A percentile compares a stretch with the other conserved stretches of the same genome.
Conservation (phyloP, 305 asterid genomes). For the Solanum chacoense region DNA sequence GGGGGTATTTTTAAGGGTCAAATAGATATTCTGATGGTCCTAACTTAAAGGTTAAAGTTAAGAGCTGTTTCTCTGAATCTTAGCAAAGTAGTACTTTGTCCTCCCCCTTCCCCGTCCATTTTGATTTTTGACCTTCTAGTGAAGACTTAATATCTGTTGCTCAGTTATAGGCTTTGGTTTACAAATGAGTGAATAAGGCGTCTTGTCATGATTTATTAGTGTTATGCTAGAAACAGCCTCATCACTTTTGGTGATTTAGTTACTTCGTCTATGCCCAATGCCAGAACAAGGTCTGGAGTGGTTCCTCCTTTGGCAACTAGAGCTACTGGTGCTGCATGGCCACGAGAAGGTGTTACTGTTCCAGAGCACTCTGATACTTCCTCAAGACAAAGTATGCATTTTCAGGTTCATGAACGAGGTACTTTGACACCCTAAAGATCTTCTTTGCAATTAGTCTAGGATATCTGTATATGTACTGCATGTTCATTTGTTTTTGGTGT, state of each 20-base stretch:
- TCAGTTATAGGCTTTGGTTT: neutral
- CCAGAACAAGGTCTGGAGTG: slow-evolving; percentile 50
- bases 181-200: neutral
- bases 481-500: slow-evolving; percentile 2
- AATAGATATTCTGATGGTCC: neutral
- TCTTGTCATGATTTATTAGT: neutral
- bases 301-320: slow-evolving; percentile 53
- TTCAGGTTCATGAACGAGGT: slow-evolving; percentile 42
- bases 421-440: slow-evolving; percentile 5
- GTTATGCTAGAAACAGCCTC: neutral
- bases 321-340: slow-evolving; percentile 85
- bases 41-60: neutral
- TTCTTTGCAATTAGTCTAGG: neutral
- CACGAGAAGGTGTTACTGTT: slow-evolving; percentile 28
- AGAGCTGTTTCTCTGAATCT: neutral
- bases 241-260: neutral
- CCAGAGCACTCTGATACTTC: slow-evolving; percentile 24
- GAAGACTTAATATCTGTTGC: neutral
- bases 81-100: neutral
- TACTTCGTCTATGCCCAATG: neutral
- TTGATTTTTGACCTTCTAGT: neutral
- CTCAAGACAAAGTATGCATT: slow-evolving; percentile 12
- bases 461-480: neutral
- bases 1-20: neutral
- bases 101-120: neutral